Evolutionary conservation across 2,329 filamentous ascomycete species (phyloP).

Genomic region (Penicillium sp.): DNA sequence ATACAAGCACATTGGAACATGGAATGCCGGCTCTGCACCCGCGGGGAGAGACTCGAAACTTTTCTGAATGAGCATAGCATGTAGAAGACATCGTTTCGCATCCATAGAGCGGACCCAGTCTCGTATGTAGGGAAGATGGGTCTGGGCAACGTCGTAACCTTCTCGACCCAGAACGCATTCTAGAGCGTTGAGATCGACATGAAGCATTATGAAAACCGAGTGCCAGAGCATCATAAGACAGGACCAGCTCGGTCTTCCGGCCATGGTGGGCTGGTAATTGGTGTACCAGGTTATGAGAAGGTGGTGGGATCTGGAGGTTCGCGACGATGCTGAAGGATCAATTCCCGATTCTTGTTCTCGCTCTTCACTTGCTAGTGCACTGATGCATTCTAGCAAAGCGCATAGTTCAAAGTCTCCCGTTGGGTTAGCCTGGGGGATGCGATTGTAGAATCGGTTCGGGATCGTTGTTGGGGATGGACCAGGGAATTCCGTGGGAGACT

Average conservation of each 20-base stretch:
- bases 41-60: constrained; percentile 6
- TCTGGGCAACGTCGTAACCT: background rate
- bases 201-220: constrained; percentile 25
- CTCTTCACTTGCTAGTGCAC: constrained; percentile 4
- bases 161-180: constrained; percentile 12
- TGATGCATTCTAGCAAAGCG: constrained; percentile 9
- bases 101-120: constrained; percentile 2
- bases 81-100: constrained; percentile 9
- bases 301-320: constrained; percentile 7
- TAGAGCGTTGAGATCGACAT: constrained; percentile 25
- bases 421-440: background rate
- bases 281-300: constrained; percentile 18
- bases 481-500: too few species aligned
- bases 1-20: constrained; percentile 11
- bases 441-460: background rate
- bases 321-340: background rate
- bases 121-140: background rate
- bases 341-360: background rate
- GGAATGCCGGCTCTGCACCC: constrained; percentile 6
- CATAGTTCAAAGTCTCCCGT: constrained; percentile 4
- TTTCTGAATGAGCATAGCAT: constrained; percentile 9
- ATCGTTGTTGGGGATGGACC: background rate
- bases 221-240: constrained; percentile 27
- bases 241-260: background rate
- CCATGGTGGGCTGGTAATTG: background rate